Base-by-base conservation (phyloP, 306 rosid species). In the Purshia tridentata region DNA sequence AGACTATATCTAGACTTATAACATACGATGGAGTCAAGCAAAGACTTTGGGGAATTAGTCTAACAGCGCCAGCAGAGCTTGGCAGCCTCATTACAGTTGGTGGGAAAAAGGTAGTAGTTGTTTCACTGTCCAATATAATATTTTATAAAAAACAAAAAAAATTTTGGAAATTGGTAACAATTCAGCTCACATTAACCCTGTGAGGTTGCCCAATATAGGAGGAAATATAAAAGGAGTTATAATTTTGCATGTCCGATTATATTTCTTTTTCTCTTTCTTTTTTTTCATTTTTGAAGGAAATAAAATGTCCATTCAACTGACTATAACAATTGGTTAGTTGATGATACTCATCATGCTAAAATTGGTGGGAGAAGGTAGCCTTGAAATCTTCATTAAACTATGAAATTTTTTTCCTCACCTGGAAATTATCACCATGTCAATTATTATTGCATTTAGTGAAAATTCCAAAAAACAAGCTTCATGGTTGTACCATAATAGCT, bases 21-120 rank as follows among this genome's bases (percentile, higher is more conserved):
- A 93, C 98, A 7, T 91, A 93, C 20, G 91, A 89, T 80, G 97
- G 98, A 76, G 66, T 93, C 74, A 93, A 93, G 84, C 98, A 93
- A 87, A 86, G 86, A 81, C 86, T 93, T 70, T 93, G 97, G 96
- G 98, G 96, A 62, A 58, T 93, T 77, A 64, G 72, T 77, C 96
- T 93, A 78, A 86, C 97, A 9, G 89, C 87, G 7, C 83, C 91
- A 0, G 94, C 87, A 59, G 94, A 91, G 78, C 92, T 93, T 52
- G 97, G 94, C 80, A 91, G 91, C 78, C 63, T 83, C 40, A 84
- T 93, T 52, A 80, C 87, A 51, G 75, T 91, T 73, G 85, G 82
- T 66, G 97, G 96, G 55, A 86, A 88, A 85, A 93, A 86, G 96
- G 87, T 80, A 85, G 46, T 65, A 19, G 48, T 15, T 53, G 37